Evolutionary conservation across 2,329 filamentous ascomycete genomes (phyloP), one percentile per base, ranked within the genome.

Genomic region (Colletotrichum sp.): DNA sequence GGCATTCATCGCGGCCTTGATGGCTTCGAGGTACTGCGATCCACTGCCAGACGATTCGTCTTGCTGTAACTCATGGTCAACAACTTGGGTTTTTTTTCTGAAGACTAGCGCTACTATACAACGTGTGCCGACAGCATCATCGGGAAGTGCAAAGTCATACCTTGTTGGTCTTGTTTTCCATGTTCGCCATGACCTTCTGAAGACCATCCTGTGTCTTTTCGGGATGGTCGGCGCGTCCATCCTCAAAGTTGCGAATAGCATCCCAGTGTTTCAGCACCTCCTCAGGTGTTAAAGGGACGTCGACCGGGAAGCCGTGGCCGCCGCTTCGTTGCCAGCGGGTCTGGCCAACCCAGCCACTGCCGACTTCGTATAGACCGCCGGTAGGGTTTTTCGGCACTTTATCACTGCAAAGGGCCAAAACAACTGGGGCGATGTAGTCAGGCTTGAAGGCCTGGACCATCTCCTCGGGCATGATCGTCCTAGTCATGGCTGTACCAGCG

Each of bases 401-500:
- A 87, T 99, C 97, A 84, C 92, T 95, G 85, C 85, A 89, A 73
- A 99, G 94, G 58, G 96, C 92, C 71, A 96, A 92, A 67, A 99
- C 96, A 48, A 98, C 88, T 76, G 97, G 97, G 69, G 97, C 97
- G 84, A 99, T 96, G 86, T 98, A 98, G 83, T 98, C 96, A 75
- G 97, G 97, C 92, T 98, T 99, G 90, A 99, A 98, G 61, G 97
- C 96, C 88, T 98, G 96, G 21, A 99, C 96, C 88, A 98, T 92
- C 88, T 99, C 97, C 86, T 98, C 96, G 34, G 97, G 97, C 89
- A 99, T 91, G 84, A 99, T 95, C 66, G 95, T 96, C 79, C 93
- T 92, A 71, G 97, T 99, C 95, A 99, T 97, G 83, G 94, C 93
- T 59, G 97, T 99, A 80, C 97, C 97, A 52, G 97, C 97, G 82